phyloP scores from a whole-genome alignment of 2,329 filamentous ascomycete species.

The Leptographium galeiforme region DNA sequence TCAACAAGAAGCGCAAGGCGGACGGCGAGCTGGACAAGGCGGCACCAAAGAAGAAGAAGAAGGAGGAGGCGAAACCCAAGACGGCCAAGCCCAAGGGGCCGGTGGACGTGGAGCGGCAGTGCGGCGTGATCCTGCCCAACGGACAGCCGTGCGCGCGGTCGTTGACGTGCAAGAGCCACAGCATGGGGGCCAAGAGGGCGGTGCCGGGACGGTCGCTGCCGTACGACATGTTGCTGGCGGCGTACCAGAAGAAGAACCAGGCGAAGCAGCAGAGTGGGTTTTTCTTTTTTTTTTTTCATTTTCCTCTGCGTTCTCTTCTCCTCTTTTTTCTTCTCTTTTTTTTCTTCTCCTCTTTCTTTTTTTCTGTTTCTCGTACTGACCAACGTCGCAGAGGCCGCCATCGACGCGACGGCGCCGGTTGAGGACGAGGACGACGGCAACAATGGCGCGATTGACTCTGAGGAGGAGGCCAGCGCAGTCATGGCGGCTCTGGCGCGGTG shows the following conservation, averaged over 20 bases:
- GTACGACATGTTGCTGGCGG: conserved; percentile 81
- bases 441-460: conserved; percentile 73
- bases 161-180: conserved; percentile 85
- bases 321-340: not conserved
- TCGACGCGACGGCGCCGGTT: conserved; percentile 84
- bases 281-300: not conserved
- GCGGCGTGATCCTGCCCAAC: conserved; percentile 74
- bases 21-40: conserved; percentile 67
- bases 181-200: conserved; percentile 86
- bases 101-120: conserved; percentile 88
- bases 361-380: conserved; percentile 2
- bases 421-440: conserved; percentile 77
- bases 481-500: conserved; percentile 70
- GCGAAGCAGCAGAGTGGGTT: conserved; percentile 69
- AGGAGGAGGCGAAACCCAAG: conserved; percentile 79
- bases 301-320: too few relatives aligned
- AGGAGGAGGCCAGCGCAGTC: conserved; percentile 83
- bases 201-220: conserved; percentile 78
- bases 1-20: conserved; percentile 59
- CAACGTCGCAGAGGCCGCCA: conserved; percentile 58
- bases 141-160: conserved; percentile 79
- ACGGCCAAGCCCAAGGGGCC: conserved; percentile 77
- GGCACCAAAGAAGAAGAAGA: conserved; percentile 87
- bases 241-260: conserved; percentile 96
- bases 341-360: not conserved